Conservation (phyloP, 192 early-diverging fungal species). For the Blastocladiella britannica region DNA sequence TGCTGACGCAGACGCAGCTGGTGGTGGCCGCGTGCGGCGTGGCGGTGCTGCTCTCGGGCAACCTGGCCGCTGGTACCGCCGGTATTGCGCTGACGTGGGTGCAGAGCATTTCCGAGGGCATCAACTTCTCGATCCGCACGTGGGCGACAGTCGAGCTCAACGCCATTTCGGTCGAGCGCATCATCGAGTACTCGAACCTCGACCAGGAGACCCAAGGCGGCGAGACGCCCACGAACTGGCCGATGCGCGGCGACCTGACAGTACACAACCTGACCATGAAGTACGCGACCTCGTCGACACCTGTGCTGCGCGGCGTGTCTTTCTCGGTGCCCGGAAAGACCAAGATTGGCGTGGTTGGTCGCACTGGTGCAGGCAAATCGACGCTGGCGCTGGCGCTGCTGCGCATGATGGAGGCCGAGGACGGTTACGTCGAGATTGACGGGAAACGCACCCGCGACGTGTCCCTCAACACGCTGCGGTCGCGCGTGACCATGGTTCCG, state of each 20-base stretch:
- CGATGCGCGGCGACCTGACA: conserved; percentile 40
- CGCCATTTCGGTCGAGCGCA: conserved; percentile 72
- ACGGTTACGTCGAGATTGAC: conserved; percentile 52
- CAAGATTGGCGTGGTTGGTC: conserved; percentile 83
- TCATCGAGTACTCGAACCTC: conserved; percentile 58
- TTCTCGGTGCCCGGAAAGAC: conserved; percentile 44
- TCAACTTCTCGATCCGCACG: conserved; percentile 62
- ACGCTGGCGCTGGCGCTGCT: conserved; percentile 52
- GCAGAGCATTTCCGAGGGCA: conserved; percentile 55
- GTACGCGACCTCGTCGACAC: conserved; percentile 52
- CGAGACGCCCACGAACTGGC: conserved; percentile 35
- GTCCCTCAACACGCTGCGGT: conserved; percentile 53
- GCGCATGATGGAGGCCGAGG: conserved; percentile 49
- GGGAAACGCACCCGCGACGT: conserved; percentile 46
- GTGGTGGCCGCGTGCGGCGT: background rate
- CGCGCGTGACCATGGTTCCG: conserved; percentile 66
- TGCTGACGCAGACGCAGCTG: conserved; percentile 33
- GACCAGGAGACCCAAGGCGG: conserved; percentile 56
- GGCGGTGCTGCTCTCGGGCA: conserved; percentile 22
- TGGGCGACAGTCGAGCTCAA: conserved; percentile 69
- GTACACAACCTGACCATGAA: conserved; percentile 50
- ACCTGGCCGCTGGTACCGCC: conserved; percentile 64
- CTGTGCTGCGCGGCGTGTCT: conserved; percentile 56
- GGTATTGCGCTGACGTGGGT: conserved; percentile 72
- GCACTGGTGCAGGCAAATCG: conserved; percentile 69